A percentile compares a stretch with the other conserved stretches of the same genome.
Evolutionary conservation across 176 grass and related monocot genomes (phyloP).

Genomic region (Oryza officinalis): DNA sequence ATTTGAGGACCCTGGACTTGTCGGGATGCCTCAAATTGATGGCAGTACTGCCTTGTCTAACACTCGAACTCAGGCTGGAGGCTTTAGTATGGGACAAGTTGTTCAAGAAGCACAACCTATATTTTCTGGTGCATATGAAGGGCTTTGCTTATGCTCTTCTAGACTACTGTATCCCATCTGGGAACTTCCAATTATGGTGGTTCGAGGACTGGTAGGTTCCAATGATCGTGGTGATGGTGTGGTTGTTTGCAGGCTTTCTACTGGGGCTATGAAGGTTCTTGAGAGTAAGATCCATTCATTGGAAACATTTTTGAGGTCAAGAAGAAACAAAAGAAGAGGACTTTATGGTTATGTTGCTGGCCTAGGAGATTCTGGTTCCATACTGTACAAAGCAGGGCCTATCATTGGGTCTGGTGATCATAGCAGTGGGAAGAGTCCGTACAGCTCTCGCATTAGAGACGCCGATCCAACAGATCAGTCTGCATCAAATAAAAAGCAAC

Average conservation of each 20-base stretch:
- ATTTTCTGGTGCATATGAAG: slow-evolving; percentile 96
- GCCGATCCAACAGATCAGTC: slow-evolving; percentile 42
- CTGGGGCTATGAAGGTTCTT: slow-evolving; percentile 80
- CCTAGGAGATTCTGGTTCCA: slow-evolving; percentile 86
- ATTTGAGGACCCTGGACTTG: slow-evolving; percentile 88
- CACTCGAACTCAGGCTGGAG: slow-evolving; percentile 70
- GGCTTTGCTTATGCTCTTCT: slow-evolving; percentile 93
- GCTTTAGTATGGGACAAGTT: slow-evolving; percentile 99
- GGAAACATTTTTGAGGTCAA: slow-evolving; percentile 93
- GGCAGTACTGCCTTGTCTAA: slow-evolving; percentile 67
- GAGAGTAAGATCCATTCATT: slow-evolving; percentile 84
- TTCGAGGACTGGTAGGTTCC: slow-evolving; percentile 59
- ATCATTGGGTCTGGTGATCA: slow-evolving; percentile 44
- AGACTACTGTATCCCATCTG: slow-evolving; percentile 91
- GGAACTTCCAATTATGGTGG: slow-evolving; percentile 83
- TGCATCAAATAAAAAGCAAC: slow-evolving; percentile 70
- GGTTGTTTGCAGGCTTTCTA: slow-evolving; percentile 72
- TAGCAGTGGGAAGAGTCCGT: slow-evolving; percentile 44
- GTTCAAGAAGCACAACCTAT: slow-evolving; percentile 89
- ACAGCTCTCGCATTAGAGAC: slow-evolving; percentile 42
- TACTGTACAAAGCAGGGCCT: slow-evolving; percentile 79
- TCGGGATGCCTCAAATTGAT: slow-evolving; percentile 85
- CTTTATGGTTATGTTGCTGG: slow-evolving; percentile 93
- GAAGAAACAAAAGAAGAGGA: slow-evolving; percentile 95
- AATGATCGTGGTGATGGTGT: slow-evolving; percentile 59